A percentile compares a stretch with the other conserved stretches of the same genome.
Evolutionary conservation across 2,329 filamentous ascomycete species (phyloP).

Genomic region (Trichoderma simmonsii): DNA sequence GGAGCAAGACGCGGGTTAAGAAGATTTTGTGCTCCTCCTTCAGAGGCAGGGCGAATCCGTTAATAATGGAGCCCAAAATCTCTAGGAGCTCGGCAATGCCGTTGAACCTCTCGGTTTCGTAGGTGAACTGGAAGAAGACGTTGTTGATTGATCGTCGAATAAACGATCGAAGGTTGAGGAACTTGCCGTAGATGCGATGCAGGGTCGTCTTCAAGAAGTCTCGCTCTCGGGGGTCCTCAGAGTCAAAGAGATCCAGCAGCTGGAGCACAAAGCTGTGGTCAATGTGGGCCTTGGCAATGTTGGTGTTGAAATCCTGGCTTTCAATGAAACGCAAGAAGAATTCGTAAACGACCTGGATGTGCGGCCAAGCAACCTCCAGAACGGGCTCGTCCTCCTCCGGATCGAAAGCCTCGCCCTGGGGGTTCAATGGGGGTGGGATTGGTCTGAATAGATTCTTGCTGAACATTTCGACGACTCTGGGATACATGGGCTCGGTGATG

Average conservation of each 20-base stretch:
- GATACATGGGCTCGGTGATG: slow-evolving; percentile 99
- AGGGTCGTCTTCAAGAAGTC: slow-evolving; percentile 98
- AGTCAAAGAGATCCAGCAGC: slow-evolving; percentile 96
- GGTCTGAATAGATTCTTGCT: slow-evolving; percentile 97
- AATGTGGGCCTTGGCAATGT: slow-evolving; percentile 98
- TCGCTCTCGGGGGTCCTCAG: slow-evolving; percentile 91
- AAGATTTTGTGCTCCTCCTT: slow-evolving; percentile 99
- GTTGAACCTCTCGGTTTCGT: slow-evolving; percentile 98
- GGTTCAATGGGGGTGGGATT: slow-evolving; percentile 94
- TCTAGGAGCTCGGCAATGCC: slow-evolving; percentile 95
- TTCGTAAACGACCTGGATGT: slow-evolving; percentile 99
- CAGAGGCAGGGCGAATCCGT: slow-evolving; percentile 91
- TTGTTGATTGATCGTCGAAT: slow-evolving; percentile 99
- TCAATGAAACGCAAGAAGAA: slow-evolving; percentile 99
- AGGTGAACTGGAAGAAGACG: slow-evolving; percentile 99
- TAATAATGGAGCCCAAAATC: slow-evolving; percentile 97
- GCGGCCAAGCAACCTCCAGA: slow-evolving; percentile 96
- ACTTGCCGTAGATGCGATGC: slow-evolving; percentile 98
- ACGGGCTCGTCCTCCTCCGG: slow-evolving; percentile 98
- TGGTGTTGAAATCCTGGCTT: slow-evolving; percentile 99
- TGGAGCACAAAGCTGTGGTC: slow-evolving; percentile 97
- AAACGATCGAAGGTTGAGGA: slow-evolving; percentile 94
- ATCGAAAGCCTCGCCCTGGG: slow-evolving; percentile 96
- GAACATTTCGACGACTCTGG: slow-evolving; percentile 98
- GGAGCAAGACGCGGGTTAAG: slow-evolving; percentile 86